Evolutionary conservation across 306 rosid species (phyloP), one percentile per base, ranked within the genome.

Genomic region (Ziziphus jujuba): DNA sequence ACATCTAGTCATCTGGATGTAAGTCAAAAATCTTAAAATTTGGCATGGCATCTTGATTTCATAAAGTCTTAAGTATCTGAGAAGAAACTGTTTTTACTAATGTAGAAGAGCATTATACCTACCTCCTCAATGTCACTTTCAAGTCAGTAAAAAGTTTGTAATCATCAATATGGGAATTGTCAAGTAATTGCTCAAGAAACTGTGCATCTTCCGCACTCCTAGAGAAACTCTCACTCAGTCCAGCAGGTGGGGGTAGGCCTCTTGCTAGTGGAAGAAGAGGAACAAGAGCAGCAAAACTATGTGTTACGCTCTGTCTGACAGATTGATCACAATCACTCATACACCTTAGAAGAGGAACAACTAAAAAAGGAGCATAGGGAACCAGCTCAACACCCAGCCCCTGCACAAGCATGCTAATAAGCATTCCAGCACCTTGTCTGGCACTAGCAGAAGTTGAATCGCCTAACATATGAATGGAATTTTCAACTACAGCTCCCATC

Each of bases 261-360:
- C 96, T 87, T 4, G 99, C 97, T 65, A 93, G 76, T 74, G 99
- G 99, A 81, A 93, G 97, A 76, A 93, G 83, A 61, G 99, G 99
- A 65, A 93, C 99, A 76, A 93, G 97, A 57, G 99, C 90, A 63
- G 99, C 99, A 90, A 93, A 93, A 85, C 99, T 90, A 80, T 79
- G 99, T 48, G 99, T 93, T 74, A 93, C 99, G 79, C 96, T 86
- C 83, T 84, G 86, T 78, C 99, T 93, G 67, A 93, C 99, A 61
- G 95, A 93, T 64, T 86, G 96, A 82, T 93, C 96, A 66, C 89
- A 83, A 47, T 93, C 99, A 67, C 99, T 86, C 99, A 90, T 93
- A 72, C 99, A 93, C 84, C 88, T 79, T 51, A 93, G 75, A 77
- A 93, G 99, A 53, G 99, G 99, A 73, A 93, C 99, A 33, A 93